These are phyloP conservation scores for Mariannaea sp. DNA, from an alignment of 2,329 filamentous ascomycete genomes.

Conservation along the genomic window DNA sequence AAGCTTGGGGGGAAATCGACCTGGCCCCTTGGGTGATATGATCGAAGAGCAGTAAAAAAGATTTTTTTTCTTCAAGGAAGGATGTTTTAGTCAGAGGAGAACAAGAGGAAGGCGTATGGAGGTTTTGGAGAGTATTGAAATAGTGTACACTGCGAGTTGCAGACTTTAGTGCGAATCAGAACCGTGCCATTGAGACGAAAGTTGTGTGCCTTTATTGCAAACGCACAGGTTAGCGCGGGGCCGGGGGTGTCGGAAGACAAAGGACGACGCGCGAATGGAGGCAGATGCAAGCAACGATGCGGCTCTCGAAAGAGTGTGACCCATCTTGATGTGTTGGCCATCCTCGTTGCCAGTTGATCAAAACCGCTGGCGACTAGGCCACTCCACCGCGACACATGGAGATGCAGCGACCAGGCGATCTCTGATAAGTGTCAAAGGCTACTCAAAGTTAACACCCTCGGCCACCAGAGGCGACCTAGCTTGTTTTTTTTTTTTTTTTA, in stretches of 20 bases:
- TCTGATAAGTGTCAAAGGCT: slow-evolving; percentile 44
- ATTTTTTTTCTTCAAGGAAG: slow-evolving; percentile 33
- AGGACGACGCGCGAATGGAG: slow-evolving; percentile 45
- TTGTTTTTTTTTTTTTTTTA: slow-evolving; percentile 19
- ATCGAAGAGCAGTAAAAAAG: slow-evolving; percentile 39
- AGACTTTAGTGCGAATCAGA: slow-evolving; percentile 45
- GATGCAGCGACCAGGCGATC: slow-evolving; percentile 55
- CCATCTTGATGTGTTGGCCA: slow-evolving; percentile 91
- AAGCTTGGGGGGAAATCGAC: background rate
- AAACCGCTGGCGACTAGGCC: slow-evolving; percentile 64
- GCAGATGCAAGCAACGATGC: slow-evolving; percentile 67
- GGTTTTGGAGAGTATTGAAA: slow-evolving; percentile 42
- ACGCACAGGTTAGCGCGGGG: slow-evolving; percentile 57
- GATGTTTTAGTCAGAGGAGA: slow-evolving; percentile 22
- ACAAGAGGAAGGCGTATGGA: slow-evolving; percentile 20
- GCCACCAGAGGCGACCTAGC: slow-evolving; percentile 36
- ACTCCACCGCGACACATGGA: slow-evolving; percentile 58
- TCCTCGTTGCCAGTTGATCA: slow-evolving; percentile 80
- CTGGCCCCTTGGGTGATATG: background rate
- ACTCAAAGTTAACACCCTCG: slow-evolving; percentile 38
- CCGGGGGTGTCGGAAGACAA: slow-evolving; percentile 52
- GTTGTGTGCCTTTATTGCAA: slow-evolving; percentile 70
- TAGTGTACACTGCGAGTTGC: slow-evolving; percentile 55
- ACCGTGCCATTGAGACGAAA: slow-evolving; percentile 51
- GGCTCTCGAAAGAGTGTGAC: slow-evolving; percentile 69